These are phyloP conservation scores for Saccharomyces eubayanus DNA, from an alignment of 805 yeast species.

Conservation along the genomic window DNA sequence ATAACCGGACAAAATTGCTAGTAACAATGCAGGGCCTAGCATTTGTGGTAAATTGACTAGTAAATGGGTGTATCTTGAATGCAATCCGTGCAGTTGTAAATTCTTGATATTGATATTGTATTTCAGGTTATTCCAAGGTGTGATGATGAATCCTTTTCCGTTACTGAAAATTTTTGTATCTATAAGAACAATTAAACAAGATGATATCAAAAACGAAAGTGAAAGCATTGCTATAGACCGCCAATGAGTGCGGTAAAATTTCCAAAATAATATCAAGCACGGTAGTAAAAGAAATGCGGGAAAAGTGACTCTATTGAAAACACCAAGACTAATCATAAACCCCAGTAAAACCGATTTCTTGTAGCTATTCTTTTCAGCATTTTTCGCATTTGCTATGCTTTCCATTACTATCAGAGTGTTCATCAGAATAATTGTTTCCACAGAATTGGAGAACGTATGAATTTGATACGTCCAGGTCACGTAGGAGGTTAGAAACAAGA, in stretches of 20 bases:
- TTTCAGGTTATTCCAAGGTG: slow-evolving; percentile 69
- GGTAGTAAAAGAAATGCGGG: slow-evolving; percentile 69
- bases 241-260: slow-evolving; percentile 35
- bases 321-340: slow-evolving; percentile 49
- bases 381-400: slow-evolving; percentile 14
- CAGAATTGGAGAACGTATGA: slow-evolving; percentile 82
- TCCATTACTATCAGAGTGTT: slow-evolving; percentile 36
- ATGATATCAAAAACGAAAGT: slow-evolving; percentile 31
- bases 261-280: slow-evolving; percentile 34
- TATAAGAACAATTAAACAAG: slow-evolving; percentile 34
- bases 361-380: slow-evolving; percentile 1
- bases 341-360: slow-evolving; percentile 35
- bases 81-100: slow-evolving; percentile 73
- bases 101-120: slow-evolving; percentile 60
- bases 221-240: slow-evolving; percentile 27
- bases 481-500: slow-evolving; percentile 47
- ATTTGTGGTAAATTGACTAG: slow-evolving; percentile 71
- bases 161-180: slow-evolving; percentile 46
- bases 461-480: slow-evolving; percentile 72
- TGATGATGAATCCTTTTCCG: slow-evolving; percentile 31
- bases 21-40: slow-evolving; percentile 55
- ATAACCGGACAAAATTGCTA: slow-evolving; percentile 37
- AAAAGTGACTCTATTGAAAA: slow-evolving; percentile 81
- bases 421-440: slow-evolving; percentile 50
- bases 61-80: slow-evolving; percentile 66